phyloP scores from a whole-genome alignment of 208 protist species.

The Chromosphaera perkinsii region DNA sequence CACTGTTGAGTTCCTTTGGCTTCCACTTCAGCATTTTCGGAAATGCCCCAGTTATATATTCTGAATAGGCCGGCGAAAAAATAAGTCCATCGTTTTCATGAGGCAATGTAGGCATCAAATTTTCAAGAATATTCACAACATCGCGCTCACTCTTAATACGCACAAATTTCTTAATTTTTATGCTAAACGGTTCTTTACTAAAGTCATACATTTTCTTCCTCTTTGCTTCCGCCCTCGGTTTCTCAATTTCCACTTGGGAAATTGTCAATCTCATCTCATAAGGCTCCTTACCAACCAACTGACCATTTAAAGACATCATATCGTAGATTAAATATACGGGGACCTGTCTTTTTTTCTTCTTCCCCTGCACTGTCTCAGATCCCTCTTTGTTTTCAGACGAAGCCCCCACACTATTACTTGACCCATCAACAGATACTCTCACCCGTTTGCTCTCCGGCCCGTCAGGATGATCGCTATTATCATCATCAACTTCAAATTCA shows the following conservation, averaged over 20 bases:
- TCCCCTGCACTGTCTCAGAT: too few relatives aligned
- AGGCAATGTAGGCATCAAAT: constrained; percentile 9
- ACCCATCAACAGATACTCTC: too few relatives aligned
- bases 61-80: neutral
- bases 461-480: too few relatives aligned
- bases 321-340: constrained; percentile 9
- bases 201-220: neutral
- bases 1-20: constrained; percentile 22
- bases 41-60: constrained; percentile 15
- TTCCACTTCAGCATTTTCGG: constrained; percentile 37
- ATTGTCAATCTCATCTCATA: too few relatives aligned
- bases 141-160: neutral
- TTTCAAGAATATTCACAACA: neutral
- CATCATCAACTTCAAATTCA: too few relatives aligned
- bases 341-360: too few relatives aligned
- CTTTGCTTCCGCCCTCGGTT: neutral
- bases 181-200: constrained; percentile 22
- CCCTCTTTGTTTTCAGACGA: too few relatives aligned
- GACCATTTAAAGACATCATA: neutral
- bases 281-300: neutral
- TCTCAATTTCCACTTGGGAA: neutral
- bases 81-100: constrained; percentile 36
- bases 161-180: constrained; percentile 29
- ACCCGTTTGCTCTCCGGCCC: too few relatives aligned
- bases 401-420: too few relatives aligned